These are phyloP conservation scores for Cyberlindnera mississippiensis DNA, from an alignment of 805 yeast genomes.

Conservation along the genomic window DNA sequence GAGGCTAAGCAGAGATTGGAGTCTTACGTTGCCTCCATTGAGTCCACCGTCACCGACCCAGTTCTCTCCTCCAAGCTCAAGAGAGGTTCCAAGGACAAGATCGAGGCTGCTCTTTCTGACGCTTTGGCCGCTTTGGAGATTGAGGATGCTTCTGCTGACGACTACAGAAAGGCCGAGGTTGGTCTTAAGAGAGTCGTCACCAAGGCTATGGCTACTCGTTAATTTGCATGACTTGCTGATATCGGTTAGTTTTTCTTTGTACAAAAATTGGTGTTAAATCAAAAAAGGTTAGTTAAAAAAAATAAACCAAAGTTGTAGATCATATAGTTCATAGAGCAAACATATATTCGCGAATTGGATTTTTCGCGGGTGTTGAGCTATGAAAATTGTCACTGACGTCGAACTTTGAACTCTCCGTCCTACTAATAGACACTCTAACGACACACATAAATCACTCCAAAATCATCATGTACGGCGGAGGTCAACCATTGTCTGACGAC, in stretches of 20 bases:
- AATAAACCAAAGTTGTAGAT: not conserved
- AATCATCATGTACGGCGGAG: conserved; percentile 43
- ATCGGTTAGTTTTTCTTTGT: conserved; percentile 14
- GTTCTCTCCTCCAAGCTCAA: conserved; percentile 95
- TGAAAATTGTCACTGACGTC: not conserved
- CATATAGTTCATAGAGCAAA: not conserved
- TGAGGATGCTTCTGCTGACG: conserved; percentile 95
- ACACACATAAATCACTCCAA: not conserved
- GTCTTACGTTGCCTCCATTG: conserved; percentile 95
- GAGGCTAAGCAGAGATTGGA: conserved; percentile 99
- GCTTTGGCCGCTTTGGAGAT: conserved; percentile 97
- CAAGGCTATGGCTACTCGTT: conserved; percentile 98
- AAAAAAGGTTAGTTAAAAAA: not conserved
- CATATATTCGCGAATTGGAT: not conserved
- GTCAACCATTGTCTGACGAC: conserved; percentile 59
- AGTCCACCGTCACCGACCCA: conserved; percentile 97
- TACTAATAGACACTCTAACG: not conserved
- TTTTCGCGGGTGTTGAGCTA: no score
- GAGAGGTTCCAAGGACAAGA: conserved; percentile 95
- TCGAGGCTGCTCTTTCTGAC: conserved; percentile 96
- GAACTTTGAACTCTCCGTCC: not conserved
- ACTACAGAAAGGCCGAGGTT: conserved; percentile 98
- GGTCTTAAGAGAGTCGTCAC: conserved; percentile 98
- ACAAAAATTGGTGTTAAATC: conserved; percentile 6
- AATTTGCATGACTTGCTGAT: conserved; percentile 27